phyloP scores from a whole-genome alignment of 306 rosid species.

The Neltuma alba region DNA sequence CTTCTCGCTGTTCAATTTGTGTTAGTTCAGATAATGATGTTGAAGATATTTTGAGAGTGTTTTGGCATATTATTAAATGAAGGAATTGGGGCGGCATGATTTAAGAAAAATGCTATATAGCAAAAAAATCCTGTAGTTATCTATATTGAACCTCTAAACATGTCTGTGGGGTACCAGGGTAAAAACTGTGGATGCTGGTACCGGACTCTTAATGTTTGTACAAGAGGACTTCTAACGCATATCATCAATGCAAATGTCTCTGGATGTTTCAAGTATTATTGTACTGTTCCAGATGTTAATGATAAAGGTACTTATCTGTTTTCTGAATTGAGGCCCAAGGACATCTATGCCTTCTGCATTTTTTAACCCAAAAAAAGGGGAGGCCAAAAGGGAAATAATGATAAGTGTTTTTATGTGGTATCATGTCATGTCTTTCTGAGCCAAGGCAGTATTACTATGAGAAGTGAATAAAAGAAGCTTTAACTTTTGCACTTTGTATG shows the following conservation, averaged over 20 bases:
- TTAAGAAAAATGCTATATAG: neutral
- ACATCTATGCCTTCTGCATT: neutral
- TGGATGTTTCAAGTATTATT: neutral
- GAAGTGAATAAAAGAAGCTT: slow-evolving; percentile 14
- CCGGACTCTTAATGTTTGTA: slow-evolving; percentile 10
- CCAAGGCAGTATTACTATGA: neutral
- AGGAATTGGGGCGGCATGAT: neutral
- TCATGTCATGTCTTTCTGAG: neutral
- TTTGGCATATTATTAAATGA: neutral
- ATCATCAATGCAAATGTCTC: slow-evolving; percentile 14
- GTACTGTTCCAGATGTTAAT: slow-evolving; percentile 6
- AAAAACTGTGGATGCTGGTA: neutral
- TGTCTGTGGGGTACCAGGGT: slow-evolving; percentile 6
- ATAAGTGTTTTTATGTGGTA: neutral
- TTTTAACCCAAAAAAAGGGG: neutral
- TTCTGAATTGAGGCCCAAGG: neutral
- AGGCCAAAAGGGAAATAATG: neutral
- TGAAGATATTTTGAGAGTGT: neutral
- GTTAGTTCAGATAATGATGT: neutral
- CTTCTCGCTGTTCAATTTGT: neutral
- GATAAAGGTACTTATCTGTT: neutral
- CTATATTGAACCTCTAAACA: neutral
- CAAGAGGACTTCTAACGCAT: neutral
- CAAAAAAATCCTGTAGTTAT: neutral
- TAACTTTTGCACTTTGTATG: slow-evolving; percentile 8